These are phyloP conservation scores for Suillus subluteus DNA, from an alignment of 768 basidiomycete genomes.

Conservation along the genomic window DNA sequence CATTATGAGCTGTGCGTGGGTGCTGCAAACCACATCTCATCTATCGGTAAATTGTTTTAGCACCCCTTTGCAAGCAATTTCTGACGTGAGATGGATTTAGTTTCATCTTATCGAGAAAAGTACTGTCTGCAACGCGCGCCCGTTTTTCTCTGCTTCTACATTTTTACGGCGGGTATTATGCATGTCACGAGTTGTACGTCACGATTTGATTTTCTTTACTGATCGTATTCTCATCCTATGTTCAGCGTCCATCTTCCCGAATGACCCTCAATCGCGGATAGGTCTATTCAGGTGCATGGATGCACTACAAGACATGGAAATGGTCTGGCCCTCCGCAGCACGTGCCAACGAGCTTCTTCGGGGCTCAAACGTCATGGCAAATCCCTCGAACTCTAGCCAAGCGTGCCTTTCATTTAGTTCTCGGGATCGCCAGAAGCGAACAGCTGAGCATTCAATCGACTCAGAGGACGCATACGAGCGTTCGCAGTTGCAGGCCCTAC, in stretches of 20 bases:
- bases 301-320: constrained; percentile 63
- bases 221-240: constrained; percentile 3
- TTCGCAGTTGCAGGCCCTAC: constrained; percentile 20
- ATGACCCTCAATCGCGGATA: constrained; percentile 69
- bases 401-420: constrained; percentile 8
- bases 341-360: constrained; percentile 74
- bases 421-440: constrained; percentile 57
- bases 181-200: constrained; percentile 72
- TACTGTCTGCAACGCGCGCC: constrained; percentile 64
- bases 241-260: constrained; percentile 63
- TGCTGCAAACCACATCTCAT: constrained; percentile 80
- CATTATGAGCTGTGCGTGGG: constrained; percentile 74
- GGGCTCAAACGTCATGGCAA: constrained; percentile 53
- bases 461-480: constrained; percentile 36
- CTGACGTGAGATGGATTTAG: constrained; percentile 34
- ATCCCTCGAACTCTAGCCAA: background rate
- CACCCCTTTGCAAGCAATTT: background rate
- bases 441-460: constrained; percentile 54
- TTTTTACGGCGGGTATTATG: constrained; percentile 82
- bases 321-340: constrained; percentile 76
- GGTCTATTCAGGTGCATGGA: constrained; percentile 72
- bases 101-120: constrained; percentile 61
- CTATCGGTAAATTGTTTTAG: constrained; percentile 50
- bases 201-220: background rate
- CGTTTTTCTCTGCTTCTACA: constrained; percentile 76